A percentile compares a stretch with the other conserved stretches of the same genome.
phyloP scores from a whole-genome alignment of 23 red algal genomes.

The Gracilariopsis chorda region DNA sequence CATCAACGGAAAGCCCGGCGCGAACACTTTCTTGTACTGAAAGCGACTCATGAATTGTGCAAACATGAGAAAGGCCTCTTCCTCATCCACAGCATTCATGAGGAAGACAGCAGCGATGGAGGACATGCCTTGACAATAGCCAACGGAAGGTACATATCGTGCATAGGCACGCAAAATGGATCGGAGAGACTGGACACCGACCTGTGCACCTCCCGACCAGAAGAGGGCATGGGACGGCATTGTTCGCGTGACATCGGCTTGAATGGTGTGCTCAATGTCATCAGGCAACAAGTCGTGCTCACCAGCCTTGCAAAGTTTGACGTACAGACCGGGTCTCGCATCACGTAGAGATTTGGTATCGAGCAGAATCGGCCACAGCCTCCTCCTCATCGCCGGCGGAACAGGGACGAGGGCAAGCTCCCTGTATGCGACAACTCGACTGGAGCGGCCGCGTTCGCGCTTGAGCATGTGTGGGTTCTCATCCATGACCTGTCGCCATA shows the following conservation, averaged over 20 bases:
- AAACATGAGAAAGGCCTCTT: slow-evolving; percentile 86
- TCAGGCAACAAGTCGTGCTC: slow-evolving; percentile 47
- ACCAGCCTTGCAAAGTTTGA: slow-evolving; percentile 20
- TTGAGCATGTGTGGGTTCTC: slow-evolving; percentile 28
- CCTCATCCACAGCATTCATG: slow-evolving; percentile 81
- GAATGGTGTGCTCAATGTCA: slow-evolving; percentile 86
- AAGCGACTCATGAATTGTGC: slow-evolving; percentile 90
- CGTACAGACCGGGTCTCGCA: slow-evolving; percentile 29
- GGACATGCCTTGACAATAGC: slow-evolving; percentile 99
- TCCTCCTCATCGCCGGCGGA: slow-evolving; percentile 35
- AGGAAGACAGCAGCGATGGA: slow-evolving; percentile 82
- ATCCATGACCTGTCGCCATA: slow-evolving; percentile 49
- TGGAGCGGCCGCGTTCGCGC: slow-evolving; percentile 34
- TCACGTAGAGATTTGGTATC: slow-evolving; percentile 41
- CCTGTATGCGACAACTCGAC: slow-evolving; percentile 50
- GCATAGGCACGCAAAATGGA: slow-evolving; percentile 89
- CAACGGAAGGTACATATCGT: slow-evolving; percentile 77
- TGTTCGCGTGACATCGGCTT: slow-evolving; percentile 87
- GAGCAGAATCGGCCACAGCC: slow-evolving; percentile 59
- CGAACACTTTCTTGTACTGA: slow-evolving; percentile 85
- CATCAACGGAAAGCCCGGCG: slow-evolving; percentile 79
- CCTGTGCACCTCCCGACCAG: slow-evolving; percentile 85
- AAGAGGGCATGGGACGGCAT: slow-evolving; percentile 84
- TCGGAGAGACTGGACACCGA: slow-evolving; percentile 83
- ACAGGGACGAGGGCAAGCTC: slow-evolving; percentile 57